Evolutionary conservation across 2,329 filamentous ascomycete species (phyloP), one percentile per base, ranked within the genome.

Genomic region (Nigrospora sphaerica): DNA sequence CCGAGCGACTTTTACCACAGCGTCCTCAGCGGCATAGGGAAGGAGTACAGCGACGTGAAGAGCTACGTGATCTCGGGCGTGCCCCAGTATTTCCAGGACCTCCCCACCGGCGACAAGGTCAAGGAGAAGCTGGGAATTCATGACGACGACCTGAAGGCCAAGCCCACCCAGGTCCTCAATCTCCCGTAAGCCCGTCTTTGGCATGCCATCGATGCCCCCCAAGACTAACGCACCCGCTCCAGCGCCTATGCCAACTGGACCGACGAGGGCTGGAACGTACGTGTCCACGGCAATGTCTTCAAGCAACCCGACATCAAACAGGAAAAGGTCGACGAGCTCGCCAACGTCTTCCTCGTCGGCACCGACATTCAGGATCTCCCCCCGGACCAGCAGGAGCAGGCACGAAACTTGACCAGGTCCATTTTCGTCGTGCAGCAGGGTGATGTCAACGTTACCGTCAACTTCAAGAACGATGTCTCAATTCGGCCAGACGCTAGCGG

Each of bases 271-370:
- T 91, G 87, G 87, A 88, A 83, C 51, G 74, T 90, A 4, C 76
- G 85, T 28, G 79, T 90, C 51, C 86, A 86, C 53, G 87, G 86
- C 54, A 89, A 89, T 57, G 82, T 90, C n/a, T 91, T 83, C 72
- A 90, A 89, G 63, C 77, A 85, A 51, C 86, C 86, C 2, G 78
- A 86, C 49, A 82, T 86, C 32, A 77, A 75, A 1, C 71, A 80
- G 54, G 68, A 71, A 32, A 86, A 80, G 54, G 68, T 91, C 39
- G 76, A 91, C 54, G 72, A 82, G 34, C 70, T 90, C 4, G 83
- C 85, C 47, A 81, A 89, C 53, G 63, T 80, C 32, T 88, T 90
- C 64, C 72, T 91, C 11, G 75, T 88, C 48, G 83, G 75, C 42
- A 80, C 78, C 6, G 73, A 74, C 46, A 75, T 89, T 33, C 62